Evolutionary conservation across 306 rosid genomes (phyloP).

Genomic region (Cajanus cajan): DNA sequence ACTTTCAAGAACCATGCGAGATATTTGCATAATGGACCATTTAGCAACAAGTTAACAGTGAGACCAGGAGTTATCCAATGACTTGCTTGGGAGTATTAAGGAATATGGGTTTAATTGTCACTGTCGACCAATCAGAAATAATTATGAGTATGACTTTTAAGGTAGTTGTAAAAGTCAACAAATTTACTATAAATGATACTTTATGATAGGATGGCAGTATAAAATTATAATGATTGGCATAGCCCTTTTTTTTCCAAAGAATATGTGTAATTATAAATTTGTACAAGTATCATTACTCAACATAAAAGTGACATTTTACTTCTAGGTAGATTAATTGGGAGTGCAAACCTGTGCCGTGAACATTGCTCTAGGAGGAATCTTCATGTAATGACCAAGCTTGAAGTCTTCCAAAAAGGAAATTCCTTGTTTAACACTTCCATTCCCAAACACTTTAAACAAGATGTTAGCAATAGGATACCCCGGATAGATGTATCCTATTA

Average conservation of each 20-base stretch:
- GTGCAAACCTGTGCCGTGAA: background rate
- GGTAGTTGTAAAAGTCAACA: too few relatives aligned
- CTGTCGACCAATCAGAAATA: too few relatives aligned
- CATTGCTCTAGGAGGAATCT: background rate
- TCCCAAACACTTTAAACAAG: background rate
- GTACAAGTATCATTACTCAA: too few relatives aligned
- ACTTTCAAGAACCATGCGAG: background rate
- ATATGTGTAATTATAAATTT: background rate
- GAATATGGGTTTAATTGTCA: too few relatives aligned
- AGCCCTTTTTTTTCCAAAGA: too few relatives aligned
- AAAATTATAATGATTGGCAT: too few relatives aligned
- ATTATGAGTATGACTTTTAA: too few relatives aligned
- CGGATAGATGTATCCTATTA: background rate
- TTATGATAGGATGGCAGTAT: too few relatives aligned
- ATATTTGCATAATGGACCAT: background rate
- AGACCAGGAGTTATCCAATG: background rate
- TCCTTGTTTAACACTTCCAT: background rate
- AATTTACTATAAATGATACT: too few relatives aligned
- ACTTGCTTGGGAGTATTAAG: background rate
- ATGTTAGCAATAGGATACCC: background rate
- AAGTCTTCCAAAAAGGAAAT: background rate
- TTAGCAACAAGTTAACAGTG: background rate
- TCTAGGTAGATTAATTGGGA: background rate
- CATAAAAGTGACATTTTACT: background rate
- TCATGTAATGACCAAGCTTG: background rate